Evolutionary conservation across 306 rosid genomes (phyloP).

Genomic region (Hippophae rhamnoides): DNA sequence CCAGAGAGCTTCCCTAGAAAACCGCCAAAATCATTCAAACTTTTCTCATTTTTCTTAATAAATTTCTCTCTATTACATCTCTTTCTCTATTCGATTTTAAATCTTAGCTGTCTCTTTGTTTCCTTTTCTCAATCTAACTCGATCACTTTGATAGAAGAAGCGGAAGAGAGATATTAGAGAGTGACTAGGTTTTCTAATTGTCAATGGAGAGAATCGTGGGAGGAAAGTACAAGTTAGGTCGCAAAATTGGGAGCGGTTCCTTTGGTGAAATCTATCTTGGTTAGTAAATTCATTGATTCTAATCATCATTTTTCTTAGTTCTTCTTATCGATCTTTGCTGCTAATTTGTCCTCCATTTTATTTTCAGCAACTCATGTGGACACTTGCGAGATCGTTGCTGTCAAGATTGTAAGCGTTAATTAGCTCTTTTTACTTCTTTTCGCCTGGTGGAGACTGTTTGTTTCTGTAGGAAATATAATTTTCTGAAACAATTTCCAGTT

Average conservation of each 20-base stretch:
- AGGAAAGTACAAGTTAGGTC: constrained; percentile 77
- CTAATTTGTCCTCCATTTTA: not conserved
- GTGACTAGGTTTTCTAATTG: no score
- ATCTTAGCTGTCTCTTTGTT: no score
- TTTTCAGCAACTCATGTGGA: constrained; percentile 78
- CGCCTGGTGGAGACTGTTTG: not conserved
- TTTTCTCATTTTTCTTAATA: no score
- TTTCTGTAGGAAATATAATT: not conserved
- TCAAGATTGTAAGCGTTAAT: constrained; percentile 62
- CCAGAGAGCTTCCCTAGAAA: no score
- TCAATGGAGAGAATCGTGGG: constrained; percentile 79
- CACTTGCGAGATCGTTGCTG: constrained; percentile 87
- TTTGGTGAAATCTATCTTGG: constrained; percentile 95
- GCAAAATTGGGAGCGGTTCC: constrained; percentile 99
- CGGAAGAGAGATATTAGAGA: no score
- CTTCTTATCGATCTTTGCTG: constrained; percentile 4
- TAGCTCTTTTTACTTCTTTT: not conserved
- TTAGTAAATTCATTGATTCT: constrained; percentile 13
- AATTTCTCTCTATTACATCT: no score
- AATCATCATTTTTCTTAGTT: not conserved
- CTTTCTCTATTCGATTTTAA: no score
- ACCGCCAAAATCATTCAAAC: no score
- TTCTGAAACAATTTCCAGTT: not conserved
- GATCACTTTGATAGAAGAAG: no score
- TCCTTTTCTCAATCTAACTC: no score